phyloP scores from a whole-genome alignment of 2,329 filamentous ascomycete species.

The Exophiala viscosa region DNA sequence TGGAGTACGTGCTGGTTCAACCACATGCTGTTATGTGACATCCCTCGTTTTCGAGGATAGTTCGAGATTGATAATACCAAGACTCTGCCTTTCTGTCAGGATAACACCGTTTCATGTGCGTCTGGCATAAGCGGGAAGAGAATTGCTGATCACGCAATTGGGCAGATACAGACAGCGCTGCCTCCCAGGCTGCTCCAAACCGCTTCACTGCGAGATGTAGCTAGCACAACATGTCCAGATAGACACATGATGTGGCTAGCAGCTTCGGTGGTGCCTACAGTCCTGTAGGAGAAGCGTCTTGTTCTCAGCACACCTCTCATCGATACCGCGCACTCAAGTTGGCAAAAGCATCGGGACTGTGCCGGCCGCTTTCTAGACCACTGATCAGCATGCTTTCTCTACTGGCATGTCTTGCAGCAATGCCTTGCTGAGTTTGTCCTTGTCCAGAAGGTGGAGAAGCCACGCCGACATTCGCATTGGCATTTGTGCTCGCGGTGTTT shows the following conservation, averaged over 20 bases:
- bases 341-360: conserved; percentile 51
- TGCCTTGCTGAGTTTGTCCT: conserved; percentile 11
- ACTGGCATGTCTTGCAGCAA: conserved; percentile 34
- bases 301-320: conserved; percentile 24
- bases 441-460: not conserved
- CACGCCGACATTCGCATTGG: not conserved
- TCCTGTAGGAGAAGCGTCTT: not conserved
- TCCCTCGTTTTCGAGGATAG: too few species aligned
- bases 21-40: too few species aligned
- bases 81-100: too few species aligned
- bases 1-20: too few species aligned
- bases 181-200: too few species aligned
- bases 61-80: too few species aligned
- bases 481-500: conserved; percentile 8
- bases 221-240: too few species aligned
- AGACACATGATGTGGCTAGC: not conserved
- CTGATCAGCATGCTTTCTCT: conserved; percentile 49
- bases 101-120: too few species aligned
- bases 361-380: conserved; percentile 44
- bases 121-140: too few species aligned
- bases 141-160: too few species aligned
- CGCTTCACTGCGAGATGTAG: too few species aligned
- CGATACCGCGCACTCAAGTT: conserved; percentile 45
- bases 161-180: too few species aligned
- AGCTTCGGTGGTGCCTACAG: not conserved